Evolutionary conservation across 2,329 filamentous ascomycete genomes (phyloP), one percentile per base, ranked within the genome.

Genomic region (Beauveria caledonica): DNA sequence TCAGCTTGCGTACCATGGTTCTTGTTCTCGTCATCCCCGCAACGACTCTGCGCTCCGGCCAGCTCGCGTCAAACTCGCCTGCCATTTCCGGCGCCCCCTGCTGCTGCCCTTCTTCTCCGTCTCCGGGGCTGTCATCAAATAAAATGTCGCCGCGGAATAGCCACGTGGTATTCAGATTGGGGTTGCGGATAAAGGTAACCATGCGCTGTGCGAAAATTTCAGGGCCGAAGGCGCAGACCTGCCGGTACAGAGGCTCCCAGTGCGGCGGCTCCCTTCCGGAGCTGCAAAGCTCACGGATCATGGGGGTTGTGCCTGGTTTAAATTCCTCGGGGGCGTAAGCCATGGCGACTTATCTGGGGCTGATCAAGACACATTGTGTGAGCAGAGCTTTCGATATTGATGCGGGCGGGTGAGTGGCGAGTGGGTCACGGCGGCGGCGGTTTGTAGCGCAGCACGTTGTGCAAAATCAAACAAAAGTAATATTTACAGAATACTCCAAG

Each of bases 61-160:
- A 52, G 21, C 33, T 10, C 6, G 21, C 48, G 17, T 67, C 64
- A 62, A 74, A 80, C 4, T 69, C 71, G 25, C 69, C 64, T 3
- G 44, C 19, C 42, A 4, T 10, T 4, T 29, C 10, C 2, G 25
- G 66, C 59, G 49, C 21, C 2, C 15, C 17, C 7, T 5, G 11
- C 7, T 36, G 6, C 9, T 21, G 27, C 3, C 2, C 5, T 69
- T 64, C n/a, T 67, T 62, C 62, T 62, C 15, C 70, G 71, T 36
- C 36, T 9, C 7, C 56, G 1, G 46, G 11, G 1, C 17, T n/a
- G 17, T 58, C 46, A 25, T 58, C 56, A 11, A 58, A 80, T 27
- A 89, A 78, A 27, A 93, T 85, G 67, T 94, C 89, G 51, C 89
- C 90, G 33, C 90, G 84, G 67, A 92, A 90, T 1, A 94, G 78